Conservation (phyloP, 2,329 filamentous ascomycete genomes). For the Diaporthe sp. region DNA sequence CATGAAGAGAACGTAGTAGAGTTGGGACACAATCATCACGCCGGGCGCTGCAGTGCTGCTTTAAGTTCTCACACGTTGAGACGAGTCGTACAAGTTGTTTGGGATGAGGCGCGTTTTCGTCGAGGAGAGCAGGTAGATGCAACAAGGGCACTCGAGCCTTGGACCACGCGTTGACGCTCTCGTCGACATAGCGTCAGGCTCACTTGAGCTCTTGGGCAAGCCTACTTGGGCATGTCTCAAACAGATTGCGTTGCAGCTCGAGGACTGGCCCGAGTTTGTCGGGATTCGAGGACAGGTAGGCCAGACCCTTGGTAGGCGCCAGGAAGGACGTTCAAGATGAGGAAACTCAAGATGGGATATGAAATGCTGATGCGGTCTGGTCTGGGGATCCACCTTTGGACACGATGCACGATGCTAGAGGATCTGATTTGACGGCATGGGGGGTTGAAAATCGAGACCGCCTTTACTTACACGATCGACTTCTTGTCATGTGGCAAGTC, state of each 20-base stretch:
- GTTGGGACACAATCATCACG: neutral
- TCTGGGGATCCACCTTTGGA: slow-evolving; percentile 25
- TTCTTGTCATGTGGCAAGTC: slow-evolving; percentile 41
- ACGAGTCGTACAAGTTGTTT: neutral
- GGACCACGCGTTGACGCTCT: neutral
- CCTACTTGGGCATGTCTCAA: neutral
- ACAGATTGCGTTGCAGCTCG: neutral
- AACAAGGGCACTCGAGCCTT: slow-evolving; percentile 30
- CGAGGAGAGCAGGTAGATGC: neutral
- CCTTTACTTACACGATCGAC: slow-evolving; percentile 37
- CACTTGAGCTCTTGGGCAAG: slow-evolving; percentile 17
- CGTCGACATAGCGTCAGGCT: neutral
- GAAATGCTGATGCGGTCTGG: slow-evolving; percentile 21
- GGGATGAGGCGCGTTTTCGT: neutral
- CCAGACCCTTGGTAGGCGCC: neutral
- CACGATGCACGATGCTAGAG: slow-evolving; percentile 18
- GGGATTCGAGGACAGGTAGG: slow-evolving; percentile 6
- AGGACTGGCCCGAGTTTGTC: neutral
- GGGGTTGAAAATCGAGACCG: slow-evolving; percentile 18
- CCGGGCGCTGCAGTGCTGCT: neutral
- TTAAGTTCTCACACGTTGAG: neutral
- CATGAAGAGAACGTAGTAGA: neutral
- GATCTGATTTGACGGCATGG: slow-evolving; percentile 32
- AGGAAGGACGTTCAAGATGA: neutral
- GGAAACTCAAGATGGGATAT: neutral